A percentile compares a stretch with the other conserved stretches of the same genome.
phyloP scores from a whole-genome alignment of 257 asterid genomes.

The Rhazya stricta region DNA sequence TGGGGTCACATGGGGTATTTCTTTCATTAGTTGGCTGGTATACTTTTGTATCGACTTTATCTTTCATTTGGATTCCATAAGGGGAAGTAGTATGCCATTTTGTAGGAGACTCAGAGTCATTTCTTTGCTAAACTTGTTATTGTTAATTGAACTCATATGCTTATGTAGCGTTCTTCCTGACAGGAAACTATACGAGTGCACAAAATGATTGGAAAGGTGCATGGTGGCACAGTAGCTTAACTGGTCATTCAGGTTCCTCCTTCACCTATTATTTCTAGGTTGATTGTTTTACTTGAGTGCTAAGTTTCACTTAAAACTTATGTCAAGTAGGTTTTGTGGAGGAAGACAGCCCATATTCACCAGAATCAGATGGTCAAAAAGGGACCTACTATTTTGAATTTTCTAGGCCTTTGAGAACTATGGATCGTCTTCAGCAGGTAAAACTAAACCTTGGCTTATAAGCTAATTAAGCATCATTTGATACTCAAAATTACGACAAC shows the following conservation, averaged over 20 bases:
- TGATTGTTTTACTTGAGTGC: not conserved
- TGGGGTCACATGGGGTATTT: not conserved
- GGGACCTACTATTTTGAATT: slow-evolving; percentile 79
- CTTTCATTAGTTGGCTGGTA: not conserved
- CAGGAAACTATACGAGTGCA: slow-evolving; percentile 59
- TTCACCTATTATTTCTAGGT: not conserved
- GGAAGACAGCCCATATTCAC: slow-evolving; percentile 69
- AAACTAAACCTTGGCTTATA: not conserved
- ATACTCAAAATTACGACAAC: not conserved
- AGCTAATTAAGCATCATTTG: not conserved
- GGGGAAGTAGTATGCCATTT: not conserved
- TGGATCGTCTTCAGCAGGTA: slow-evolving; percentile 82
- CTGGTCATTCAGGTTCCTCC: slow-evolving; percentile 39
- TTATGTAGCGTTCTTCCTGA: slow-evolving; percentile 15
- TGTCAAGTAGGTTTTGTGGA: slow-evolving; percentile 47
- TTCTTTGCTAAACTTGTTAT: not conserved
- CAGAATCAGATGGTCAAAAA: slow-evolving; percentile 38
- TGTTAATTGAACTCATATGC: slow-evolving; percentile 8
- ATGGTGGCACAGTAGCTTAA: slow-evolving; percentile 86
- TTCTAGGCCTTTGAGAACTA: slow-evolving; percentile 73
- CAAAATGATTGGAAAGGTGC: slow-evolving; percentile 74
- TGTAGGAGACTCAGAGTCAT: not conserved
- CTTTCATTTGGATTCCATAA: no score
- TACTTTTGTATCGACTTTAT: not conserved
- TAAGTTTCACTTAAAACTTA: slow-evolving; percentile 35